These are phyloP conservation scores for Phytophthora megakarya DNA, from an alignment of 352 stramenopile species.

Conservation along the genomic window DNA sequence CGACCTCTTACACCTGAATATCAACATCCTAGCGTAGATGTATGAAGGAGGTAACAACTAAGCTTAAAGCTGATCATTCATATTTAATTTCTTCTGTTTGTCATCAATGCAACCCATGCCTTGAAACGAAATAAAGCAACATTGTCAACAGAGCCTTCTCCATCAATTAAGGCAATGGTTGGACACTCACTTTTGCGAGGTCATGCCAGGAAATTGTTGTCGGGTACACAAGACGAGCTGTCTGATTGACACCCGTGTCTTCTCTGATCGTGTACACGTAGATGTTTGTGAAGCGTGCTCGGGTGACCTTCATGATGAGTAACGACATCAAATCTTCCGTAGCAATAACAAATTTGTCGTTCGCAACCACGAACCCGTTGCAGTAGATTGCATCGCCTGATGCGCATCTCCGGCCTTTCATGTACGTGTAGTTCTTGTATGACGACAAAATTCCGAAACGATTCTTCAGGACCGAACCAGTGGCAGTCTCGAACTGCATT, in stretches of 20 bases:
- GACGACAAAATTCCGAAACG: constrained; percentile 39
- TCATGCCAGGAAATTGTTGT: constrained; percentile 46
- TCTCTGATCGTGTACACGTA: constrained; percentile 53
- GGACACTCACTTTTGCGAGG: constrained; percentile 39
- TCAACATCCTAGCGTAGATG: constrained; percentile 39
- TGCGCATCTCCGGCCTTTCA: constrained; percentile 24
- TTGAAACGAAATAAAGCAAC: neutral
- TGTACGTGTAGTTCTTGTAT: constrained; percentile 54
- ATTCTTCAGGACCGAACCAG: constrained; percentile 37
- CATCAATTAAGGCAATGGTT: constrained; percentile 23
- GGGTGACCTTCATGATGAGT: constrained; percentile 50
- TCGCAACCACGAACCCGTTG: constrained; percentile 61
- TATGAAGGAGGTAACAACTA: neutral
- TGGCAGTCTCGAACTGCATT: constrained; percentile 44
- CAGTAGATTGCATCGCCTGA: constrained; percentile 61
- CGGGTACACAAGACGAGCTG: constrained; percentile 50
- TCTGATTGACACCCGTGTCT: constrained; percentile 39
- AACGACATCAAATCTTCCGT: constrained; percentile 47
- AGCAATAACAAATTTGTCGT: constrained; percentile 55
- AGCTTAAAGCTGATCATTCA: constrained; percentile 5
- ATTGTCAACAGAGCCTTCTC: neutral
- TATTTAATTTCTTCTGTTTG: constrained; percentile 1
- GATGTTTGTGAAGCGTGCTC: constrained; percentile 43
- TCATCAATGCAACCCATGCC: neutral
- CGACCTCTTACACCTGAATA: constrained; percentile 45